Evolutionary conservation across 345 rosid species (phyloP).

Genomic region (Citrus sp.): DNA sequence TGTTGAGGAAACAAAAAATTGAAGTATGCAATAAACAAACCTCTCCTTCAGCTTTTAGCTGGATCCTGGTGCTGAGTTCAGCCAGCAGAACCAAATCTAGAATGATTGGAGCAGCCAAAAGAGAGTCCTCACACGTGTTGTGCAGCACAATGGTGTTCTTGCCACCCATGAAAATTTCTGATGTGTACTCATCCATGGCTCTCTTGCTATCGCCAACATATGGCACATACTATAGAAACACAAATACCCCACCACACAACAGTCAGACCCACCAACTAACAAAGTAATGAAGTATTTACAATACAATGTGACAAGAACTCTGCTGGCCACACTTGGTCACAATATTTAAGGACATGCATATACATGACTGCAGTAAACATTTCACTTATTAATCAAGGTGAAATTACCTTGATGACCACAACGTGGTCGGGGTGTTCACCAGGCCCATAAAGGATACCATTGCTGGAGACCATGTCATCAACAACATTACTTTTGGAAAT

Average conservation of each 20-base stretch:
- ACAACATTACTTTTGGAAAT: slow-evolving; percentile 97
- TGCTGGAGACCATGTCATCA: slow-evolving; percentile 97
- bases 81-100: slow-evolving; percentile 94
- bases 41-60: slow-evolving; percentile 82
- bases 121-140: slow-evolving; percentile 97
- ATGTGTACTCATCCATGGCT: slow-evolving; percentile 98
- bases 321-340: not conserved
- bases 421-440: slow-evolving; percentile 99
- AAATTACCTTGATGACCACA: slow-evolving; percentile 89
- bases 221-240: slow-evolving; percentile 69
- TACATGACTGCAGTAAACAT: not conserved
- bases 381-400: too few relatives aligned
- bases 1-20: not conserved
- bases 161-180: slow-evolving; percentile 99
- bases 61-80: slow-evolving; percentile 89
- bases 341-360: not conserved
- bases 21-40: slow-evolving; percentile 26
- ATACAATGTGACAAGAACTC: not conserved
- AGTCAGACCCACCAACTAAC: not conserved
- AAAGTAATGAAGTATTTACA: not conserved
- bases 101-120: slow-evolving; percentile 95
- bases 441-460: slow-evolving; percentile 76
- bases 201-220: slow-evolving; percentile 98
- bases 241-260: slow-evolving; percentile 4
- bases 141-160: slow-evolving; percentile 85